These are phyloP conservation scores for Xylariomycetidae sp. DNA, from an alignment of 2,329 filamentous ascomycete species.

Conservation along the genomic window DNA sequence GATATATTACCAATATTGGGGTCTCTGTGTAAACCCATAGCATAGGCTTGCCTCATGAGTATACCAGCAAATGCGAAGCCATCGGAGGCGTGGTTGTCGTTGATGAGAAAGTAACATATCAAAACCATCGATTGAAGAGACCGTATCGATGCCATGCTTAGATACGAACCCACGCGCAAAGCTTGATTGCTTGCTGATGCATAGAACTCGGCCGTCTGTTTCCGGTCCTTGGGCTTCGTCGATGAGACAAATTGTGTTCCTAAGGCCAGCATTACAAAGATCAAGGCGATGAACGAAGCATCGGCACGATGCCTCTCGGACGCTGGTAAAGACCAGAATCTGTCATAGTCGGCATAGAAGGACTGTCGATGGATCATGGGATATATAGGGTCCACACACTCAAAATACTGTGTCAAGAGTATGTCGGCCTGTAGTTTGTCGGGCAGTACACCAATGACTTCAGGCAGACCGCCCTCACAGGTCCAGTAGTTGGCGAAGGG, in stretches of 20 bases:
- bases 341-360: constrained; percentile 74
- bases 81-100: constrained; percentile 79
- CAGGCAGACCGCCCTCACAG: constrained; percentile 67
- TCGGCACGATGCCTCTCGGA: constrained; percentile 64
- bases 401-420: constrained; percentile 59
- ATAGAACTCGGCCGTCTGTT: constrained; percentile 77
- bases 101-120: constrained; percentile 80
- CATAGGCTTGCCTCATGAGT: constrained; percentile 71
- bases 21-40: constrained; percentile 75
- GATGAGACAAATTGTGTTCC: constrained; percentile 71
- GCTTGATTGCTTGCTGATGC: constrained; percentile 76
- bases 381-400: constrained; percentile 74
- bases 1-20: constrained; percentile 61
- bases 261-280: constrained; percentile 73
- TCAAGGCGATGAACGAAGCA: constrained; percentile 64
- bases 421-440: constrained; percentile 73
- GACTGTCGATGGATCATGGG: constrained; percentile 73
- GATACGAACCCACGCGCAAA: constrained; percentile 68
- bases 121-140: constrained; percentile 78
- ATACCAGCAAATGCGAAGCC: constrained; percentile 80
- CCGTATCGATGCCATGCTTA: constrained; percentile 67
- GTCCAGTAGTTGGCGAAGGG: constrained; percentile 86
- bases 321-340: constrained; percentile 63
- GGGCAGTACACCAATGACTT: constrained; percentile 71
- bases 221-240: constrained; percentile 55